Conservation (phyloP, 2,329 filamentous ascomycete genomes). For the Alternaria sp. region DNA sequence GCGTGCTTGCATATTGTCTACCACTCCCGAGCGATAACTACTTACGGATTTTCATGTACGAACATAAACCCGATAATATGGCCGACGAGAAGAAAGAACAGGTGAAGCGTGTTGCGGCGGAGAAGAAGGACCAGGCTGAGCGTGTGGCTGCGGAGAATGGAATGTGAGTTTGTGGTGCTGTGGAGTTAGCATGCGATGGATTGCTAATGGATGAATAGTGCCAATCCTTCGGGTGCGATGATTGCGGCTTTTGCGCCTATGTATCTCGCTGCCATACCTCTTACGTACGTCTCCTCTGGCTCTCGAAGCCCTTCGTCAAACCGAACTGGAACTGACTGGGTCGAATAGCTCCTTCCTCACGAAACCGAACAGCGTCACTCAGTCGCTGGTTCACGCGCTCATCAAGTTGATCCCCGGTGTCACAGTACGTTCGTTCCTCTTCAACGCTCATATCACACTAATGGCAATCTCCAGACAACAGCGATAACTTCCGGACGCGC, state of each 20-base stretch:
- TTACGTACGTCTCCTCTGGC: slow-evolving; percentile 15
- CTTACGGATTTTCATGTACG: background rate
- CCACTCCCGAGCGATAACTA: background rate
- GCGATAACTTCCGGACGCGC: slow-evolving; percentile 28
- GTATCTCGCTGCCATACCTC: slow-evolving; percentile 28
- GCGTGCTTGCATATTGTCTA: background rate
- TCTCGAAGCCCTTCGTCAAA: background rate
- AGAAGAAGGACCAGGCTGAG: slow-evolving; percentile 26
- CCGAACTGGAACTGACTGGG: background rate
- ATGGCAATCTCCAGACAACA: slow-evolving; percentile 1
- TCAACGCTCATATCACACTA: background rate
- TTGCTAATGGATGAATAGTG: slow-evolving; percentile 5
- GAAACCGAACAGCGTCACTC: slow-evolving; percentile 24
- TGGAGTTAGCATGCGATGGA: too few species aligned
- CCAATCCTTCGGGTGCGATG: slow-evolving; percentile 24
- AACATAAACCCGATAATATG: slow-evolving; percentile 12
- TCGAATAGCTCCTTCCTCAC: slow-evolving; percentile 22
- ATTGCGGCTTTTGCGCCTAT: slow-evolving; percentile 23
- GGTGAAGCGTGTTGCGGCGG: slow-evolving; percentile 18
- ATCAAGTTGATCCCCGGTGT: slow-evolving; percentile 30
- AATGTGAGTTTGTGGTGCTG: slow-evolving; percentile 14
- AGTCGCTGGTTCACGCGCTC: slow-evolving; percentile 28
- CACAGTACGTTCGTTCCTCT: slow-evolving; percentile 5
- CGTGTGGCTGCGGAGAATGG: slow-evolving; percentile 21
- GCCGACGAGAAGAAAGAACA: slow-evolving; percentile 29